Conservation (phyloP, 805 yeast genomes). For the Cyberlindnera euphorbiiphila region DNA sequence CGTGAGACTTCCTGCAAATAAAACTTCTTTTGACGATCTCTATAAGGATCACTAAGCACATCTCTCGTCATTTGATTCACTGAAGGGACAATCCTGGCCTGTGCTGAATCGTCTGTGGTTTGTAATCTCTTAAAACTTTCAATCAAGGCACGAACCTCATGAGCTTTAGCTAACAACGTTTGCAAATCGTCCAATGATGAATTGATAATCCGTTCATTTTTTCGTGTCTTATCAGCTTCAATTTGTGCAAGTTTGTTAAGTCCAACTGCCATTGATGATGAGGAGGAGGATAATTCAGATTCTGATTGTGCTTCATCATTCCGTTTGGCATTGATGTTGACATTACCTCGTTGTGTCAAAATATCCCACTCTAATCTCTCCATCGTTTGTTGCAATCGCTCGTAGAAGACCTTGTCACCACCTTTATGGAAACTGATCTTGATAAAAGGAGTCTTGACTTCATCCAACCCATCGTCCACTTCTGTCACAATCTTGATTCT, state of each 20-base stretch:
- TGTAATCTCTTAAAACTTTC: slow-evolving; percentile 32
- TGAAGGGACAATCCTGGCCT: slow-evolving; percentile 11
- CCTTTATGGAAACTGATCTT: slow-evolving; percentile 75
- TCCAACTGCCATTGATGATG: slow-evolving; percentile 46
- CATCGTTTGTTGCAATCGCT: slow-evolving; percentile 41
- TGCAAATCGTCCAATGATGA: slow-evolving; percentile 74
- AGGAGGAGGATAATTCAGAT: slow-evolving; percentile 11
- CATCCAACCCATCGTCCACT: slow-evolving; percentile 28
- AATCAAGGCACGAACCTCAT: slow-evolving; percentile 59
- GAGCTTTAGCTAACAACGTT: slow-evolving; percentile 72
- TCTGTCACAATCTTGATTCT: slow-evolving; percentile 31
- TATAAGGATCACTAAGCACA: slow-evolving; percentile 15
- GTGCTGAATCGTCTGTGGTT: slow-evolving; percentile 23
- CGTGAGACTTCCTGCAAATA: slow-evolving; percentile 69
- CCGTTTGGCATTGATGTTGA: slow-evolving; percentile 24
- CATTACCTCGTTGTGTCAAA: slow-evolving; percentile 30
- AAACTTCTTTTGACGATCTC: slow-evolving; percentile 34
- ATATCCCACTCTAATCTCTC: slow-evolving; percentile 49
- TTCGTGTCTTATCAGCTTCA: slow-evolving; percentile 50
- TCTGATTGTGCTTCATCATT: slow-evolving; percentile 17
- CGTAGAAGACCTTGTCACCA: slow-evolving; percentile 55
- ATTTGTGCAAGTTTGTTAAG: slow-evolving; percentile 64
- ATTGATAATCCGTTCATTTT: slow-evolving; percentile 57
- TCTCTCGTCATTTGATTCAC: slow-evolving; percentile 19
- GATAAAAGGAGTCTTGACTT: slow-evolving; percentile 32